These are phyloP conservation scores for Acorus calamus DNA, from an alignment of 106 monocot genomes.

Conservation along the genomic window DNA sequence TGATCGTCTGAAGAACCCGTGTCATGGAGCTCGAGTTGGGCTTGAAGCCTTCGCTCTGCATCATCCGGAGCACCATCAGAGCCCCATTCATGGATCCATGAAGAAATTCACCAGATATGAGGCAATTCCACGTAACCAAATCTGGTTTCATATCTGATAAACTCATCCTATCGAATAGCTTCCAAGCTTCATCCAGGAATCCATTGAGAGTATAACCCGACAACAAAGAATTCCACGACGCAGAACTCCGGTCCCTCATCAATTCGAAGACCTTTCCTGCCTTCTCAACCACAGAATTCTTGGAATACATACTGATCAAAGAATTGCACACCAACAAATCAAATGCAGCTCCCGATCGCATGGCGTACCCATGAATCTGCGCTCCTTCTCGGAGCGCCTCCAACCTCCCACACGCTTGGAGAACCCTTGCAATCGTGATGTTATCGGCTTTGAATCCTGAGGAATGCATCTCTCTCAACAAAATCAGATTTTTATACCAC, in stretches of 20 bases:
- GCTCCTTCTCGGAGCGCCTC: conserved; percentile 26
- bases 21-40: conserved; percentile 41
- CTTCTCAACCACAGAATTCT: conserved; percentile 20
- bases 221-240: conserved; percentile 63
- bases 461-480: conserved; percentile 33
- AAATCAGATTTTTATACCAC: conserved; percentile 14
- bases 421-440: conserved; percentile 25
- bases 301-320: conserved; percentile 53
- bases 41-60: conserved; percentile 22
- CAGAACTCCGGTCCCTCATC: conserved; percentile 18
- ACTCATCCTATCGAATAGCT: conserved; percentile 30
- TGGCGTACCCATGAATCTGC: conserved; percentile 28
- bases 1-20: conserved; percentile 28
- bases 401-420: conserved; percentile 36
- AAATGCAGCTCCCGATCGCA: conserved; percentile 8
- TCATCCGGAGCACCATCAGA: conserved; percentile 22
- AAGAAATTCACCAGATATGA: conserved; percentile 42
- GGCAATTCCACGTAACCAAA: conserved; percentile 48
- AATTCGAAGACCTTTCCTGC: conserved; percentile 41
- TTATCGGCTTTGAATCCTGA: conserved; percentile 21
- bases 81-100: conserved; percentile 20
- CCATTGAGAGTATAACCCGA: conserved; percentile 42
- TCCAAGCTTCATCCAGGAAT: conserved; percentile 30
- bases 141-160: conserved; percentile 28
- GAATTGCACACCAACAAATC: conserved; percentile 29